Percentiles rank a stretch among this genome's conserved stretches.
Evolutionary conservation across 345 rosid species (phyloP).

Genomic region (Turnera subulata): DNA sequence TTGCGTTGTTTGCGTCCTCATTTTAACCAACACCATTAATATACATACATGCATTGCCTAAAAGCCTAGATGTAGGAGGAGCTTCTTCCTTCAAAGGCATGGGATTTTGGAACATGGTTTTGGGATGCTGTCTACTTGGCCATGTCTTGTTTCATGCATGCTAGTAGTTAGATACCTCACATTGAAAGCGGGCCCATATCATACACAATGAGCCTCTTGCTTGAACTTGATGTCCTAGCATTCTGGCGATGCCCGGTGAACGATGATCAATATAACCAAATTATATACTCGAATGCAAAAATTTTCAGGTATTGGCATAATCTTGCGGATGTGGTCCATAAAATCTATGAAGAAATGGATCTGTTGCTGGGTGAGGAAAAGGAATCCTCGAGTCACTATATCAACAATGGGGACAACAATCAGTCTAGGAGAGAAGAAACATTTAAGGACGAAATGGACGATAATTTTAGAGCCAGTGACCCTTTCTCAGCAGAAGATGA

Average conservation of each 20-base stretch:
- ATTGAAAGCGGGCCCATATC: too few relatives aligned
- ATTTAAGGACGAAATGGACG: conserved; percentile 29
- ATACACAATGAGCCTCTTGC: background rate
- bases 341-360: conserved; percentile 72
- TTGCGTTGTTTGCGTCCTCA: background rate
- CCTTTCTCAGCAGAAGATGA: conserved; percentile 32
- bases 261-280: background rate
- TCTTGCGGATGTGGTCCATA: conserved; percentile 58
- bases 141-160: background rate
- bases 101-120: too few relatives aligned
- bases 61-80: background rate
- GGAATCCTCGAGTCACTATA: conserved; percentile 43
- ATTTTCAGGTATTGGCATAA: conserved; percentile 54
- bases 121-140: too few relatives aligned
- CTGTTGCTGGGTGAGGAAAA: conserved; percentile 56
- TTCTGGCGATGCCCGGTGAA: background rate
- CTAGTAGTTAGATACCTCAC: background rate
- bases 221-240: background rate
- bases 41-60: background rate
- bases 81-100: too few relatives aligned
- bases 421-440: conserved; percentile 44
- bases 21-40: background rate
- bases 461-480: conserved; percentile 20
- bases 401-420: conserved; percentile 73
- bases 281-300: conserved; percentile 11